Base-by-base conservation (phyloP, 805 yeast genomes). In the Blastobotrys peoriensis region DNA sequence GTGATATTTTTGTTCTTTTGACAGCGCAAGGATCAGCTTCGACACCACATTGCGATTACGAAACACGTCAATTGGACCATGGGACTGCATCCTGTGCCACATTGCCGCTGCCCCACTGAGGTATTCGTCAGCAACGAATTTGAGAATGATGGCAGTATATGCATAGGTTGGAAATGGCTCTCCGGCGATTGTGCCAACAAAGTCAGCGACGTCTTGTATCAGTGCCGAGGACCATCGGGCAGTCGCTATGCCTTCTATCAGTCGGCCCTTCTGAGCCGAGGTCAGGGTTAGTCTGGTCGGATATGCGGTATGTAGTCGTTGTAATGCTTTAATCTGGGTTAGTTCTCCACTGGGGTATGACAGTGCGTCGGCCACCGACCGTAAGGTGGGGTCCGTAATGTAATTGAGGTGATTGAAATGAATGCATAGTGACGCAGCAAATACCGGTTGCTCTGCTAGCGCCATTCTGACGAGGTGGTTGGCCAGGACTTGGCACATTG, bases 11-110 rank as follows among this genome's bases (percentile, higher is more conserved):
- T 41, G 25, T n/a, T 41, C 43, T 36, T 50, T 49, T 22, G 58
- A 51, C 16, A 54, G 39, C 27, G 44, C 44, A 15, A 36, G 30
- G 4, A 54, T 40, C 19, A 51, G 39, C n/a, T 44, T 36, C 5
- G 57, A 42, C 9, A 53, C 37, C n/a, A 27, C 34, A 20, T n/a
- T 30, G 19, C 36, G 38, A 22, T 44, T 40, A 6, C 10, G 38
- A 5, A 15, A 15, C 18, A 28, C 28, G 16, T 44, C 40, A 5
- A 5, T 6, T 10, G 21, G 36, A 21, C 30, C 17, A 18, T 19
- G n/a, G 8, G 34, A 27, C 20, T 33, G 30, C n/a, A 47, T 30
- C n/a, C 25, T 25, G 15, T 38, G 25, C 51, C 50, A 45, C 5
- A 45, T 23, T 8, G 23, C 4, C 15, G 41, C 20, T 3, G 51